Evolutionary conservation across 2,329 filamentous ascomycete species (phyloP).

Genomic region (Colletotrichum sp.): DNA sequence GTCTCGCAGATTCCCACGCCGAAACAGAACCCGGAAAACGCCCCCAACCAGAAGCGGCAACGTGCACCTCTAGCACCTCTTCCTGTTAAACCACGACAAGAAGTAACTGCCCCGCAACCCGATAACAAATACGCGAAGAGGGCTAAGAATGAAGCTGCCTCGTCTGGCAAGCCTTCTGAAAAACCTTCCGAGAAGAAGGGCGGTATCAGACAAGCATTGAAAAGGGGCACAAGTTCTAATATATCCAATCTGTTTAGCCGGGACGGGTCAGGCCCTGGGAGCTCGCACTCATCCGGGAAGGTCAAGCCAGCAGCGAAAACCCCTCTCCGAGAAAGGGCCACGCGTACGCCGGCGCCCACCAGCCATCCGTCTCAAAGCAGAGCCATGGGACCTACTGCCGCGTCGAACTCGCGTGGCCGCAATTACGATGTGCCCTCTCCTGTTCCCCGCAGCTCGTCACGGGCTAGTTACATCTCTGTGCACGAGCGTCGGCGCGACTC

Average conservation of each 20-base stretch:
- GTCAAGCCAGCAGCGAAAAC: slow-evolving; percentile 26
- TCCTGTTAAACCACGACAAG: slow-evolving; percentile 19
- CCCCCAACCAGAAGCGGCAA: slow-evolving; percentile 52
- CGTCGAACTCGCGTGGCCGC: slow-evolving; percentile 16
- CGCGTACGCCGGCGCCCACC: neutral
- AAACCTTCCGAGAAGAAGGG: slow-evolving; percentile 46
- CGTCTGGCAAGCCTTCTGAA: slow-evolving; percentile 21
- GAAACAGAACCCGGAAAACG: slow-evolving; percentile 32
- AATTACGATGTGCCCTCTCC: slow-evolving; percentile 25
- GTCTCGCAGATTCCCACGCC: slow-evolving; percentile 25
- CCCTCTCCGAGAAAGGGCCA: neutral
- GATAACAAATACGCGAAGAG: slow-evolving; percentile 33
- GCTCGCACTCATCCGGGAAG: slow-evolving; percentile 6
- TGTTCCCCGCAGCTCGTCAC: slow-evolving; percentile 44
- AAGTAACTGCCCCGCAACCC: slow-evolving; percentile 22
- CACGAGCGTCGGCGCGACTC: slow-evolving; percentile 58
- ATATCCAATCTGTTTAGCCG: slow-evolving; percentile 55
- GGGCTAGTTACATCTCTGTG: slow-evolving; percentile 53
- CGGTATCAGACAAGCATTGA: slow-evolving; percentile 55
- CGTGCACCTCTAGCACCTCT: slow-evolving; percentile 37
- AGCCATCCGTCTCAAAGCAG: slow-evolving; percentile 4
- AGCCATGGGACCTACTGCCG: slow-evolving; percentile 18
- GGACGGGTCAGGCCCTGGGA: slow-evolving; percentile 35
- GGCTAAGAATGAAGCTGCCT: slow-evolving; percentile 26
- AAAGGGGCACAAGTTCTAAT: slow-evolving; percentile 49